Base-by-base conservation (phyloP, 2,329 filamentous ascomycete species). In the Trichoderma harzianum region DNA sequence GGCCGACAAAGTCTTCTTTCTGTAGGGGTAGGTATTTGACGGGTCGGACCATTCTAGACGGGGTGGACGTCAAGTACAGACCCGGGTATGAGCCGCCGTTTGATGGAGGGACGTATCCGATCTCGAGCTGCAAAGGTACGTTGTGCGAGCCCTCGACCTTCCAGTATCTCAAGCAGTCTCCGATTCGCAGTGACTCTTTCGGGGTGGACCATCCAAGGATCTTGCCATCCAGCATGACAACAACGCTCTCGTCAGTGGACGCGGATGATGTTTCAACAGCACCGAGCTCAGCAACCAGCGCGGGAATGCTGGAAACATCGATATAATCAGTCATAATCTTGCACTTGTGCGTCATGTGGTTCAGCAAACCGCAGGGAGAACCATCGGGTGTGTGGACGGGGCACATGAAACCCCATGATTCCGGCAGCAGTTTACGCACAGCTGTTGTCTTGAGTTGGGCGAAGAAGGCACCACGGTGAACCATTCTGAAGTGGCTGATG, bases 401-500 rank as follows among this genome's bases (percentile, higher is more conserved):
- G 79, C 96, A 99, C 76, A 99, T 86, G 84, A 98, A 99, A 8
- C 96, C 96, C 96, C 96, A 99, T 76, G 94, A 97, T 80, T 99
- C 96, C 2, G 96, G 96, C 24, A 98, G 84, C 76, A 99, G 85
- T 82, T 98, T 99, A 84, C 96, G 90, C 65, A 99, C 96, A 0
- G 96, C 96, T 0, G 96, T 99, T 0, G 96, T 99, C 84, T 98
- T 98, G 75, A 99, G 84, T 80, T 98, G 93, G 4, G 96, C 96
- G 81, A 99, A 99, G 88, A 99, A 99, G 80, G 94, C 96, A 86
- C 96, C 96, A 90, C 96, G 91, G 84, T 99, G 96, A 72, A 99
- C 94, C 94, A 98, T 98, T 76, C 96, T 92, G 88, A 99, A 99
- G 82, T 99, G 96, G 82, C 93, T 96, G 84, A 99, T 97, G 84